A percentile compares a stretch with the other conserved stretches of the same genome.
These are phyloP conservation scores for Thalia dealbata DNA, from an alignment of 176 grass and related monocot genomes.

Conservation along the genomic window DNA sequence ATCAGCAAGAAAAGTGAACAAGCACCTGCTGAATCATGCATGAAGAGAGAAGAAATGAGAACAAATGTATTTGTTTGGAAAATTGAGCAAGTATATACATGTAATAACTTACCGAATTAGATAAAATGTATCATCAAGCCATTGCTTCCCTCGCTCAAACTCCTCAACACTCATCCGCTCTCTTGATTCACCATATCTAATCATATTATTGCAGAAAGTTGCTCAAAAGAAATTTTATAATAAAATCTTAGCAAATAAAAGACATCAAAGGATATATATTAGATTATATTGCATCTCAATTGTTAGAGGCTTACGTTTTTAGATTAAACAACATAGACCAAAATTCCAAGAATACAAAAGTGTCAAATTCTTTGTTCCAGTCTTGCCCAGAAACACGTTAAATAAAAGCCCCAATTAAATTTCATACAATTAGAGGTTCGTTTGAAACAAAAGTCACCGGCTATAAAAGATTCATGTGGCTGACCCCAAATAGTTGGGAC, in stretches of 20 bases:
- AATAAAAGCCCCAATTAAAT: too few relatives aligned
- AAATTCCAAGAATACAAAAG: too few relatives aligned
- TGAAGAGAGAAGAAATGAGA: background rate
- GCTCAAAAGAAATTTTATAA: background rate
- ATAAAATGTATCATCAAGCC: slow-evolving; percentile 78
- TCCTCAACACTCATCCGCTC: slow-evolving; percentile 59
- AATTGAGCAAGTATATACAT: background rate
- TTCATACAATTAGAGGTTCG: too few relatives aligned
- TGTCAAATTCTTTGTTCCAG: too few relatives aligned
- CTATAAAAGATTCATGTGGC: too few relatives aligned
- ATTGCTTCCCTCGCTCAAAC: slow-evolving; percentile 71
- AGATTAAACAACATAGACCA: too few relatives aligned
- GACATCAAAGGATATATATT: too few relatives aligned
- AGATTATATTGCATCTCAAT: too few relatives aligned
- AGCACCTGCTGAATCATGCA: background rate
- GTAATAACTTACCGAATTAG: slow-evolving; percentile 56
- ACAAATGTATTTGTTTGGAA: background rate
- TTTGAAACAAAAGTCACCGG: too few relatives aligned
- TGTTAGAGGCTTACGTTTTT: too few relatives aligned
- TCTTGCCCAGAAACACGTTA: too few relatives aligned
- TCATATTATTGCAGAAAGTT: background rate
- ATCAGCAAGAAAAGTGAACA: background rate
- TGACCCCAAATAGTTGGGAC: too few relatives aligned
- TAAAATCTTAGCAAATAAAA: background rate
- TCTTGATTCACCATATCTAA: slow-evolving; percentile 51